A percentile compares a stretch with the other conserved stretches of the same genome.
Evolutionary conservation across 805 yeast species (phyloP).

Genomic region (Suhomyces tanzawaensis): DNA sequence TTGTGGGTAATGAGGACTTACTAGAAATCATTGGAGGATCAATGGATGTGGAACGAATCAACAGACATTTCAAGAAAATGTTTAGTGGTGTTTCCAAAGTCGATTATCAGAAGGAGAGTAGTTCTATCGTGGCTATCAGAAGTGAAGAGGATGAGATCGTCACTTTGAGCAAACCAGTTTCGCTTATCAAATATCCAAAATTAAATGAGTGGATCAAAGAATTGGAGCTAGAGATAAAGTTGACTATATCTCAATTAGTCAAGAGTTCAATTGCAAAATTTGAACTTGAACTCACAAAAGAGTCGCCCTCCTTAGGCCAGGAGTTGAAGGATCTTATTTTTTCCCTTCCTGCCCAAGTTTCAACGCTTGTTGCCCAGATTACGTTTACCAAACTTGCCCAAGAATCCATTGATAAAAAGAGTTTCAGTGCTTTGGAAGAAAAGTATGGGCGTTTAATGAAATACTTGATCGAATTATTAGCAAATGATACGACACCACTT

Average conservation of each 20-base stretch:
- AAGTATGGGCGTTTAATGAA: conserved; percentile 14
- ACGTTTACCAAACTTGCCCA: conserved; percentile 51
- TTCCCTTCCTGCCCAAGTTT: conserved; percentile 54
- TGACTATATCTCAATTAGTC: conserved; percentile 43
- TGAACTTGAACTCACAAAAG: conserved; percentile 2
- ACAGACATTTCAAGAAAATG: conserved; percentile 66
- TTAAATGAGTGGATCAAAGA: conserved; percentile 61
- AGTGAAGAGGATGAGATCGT: conserved; percentile 71
- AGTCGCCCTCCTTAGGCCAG: background rate
- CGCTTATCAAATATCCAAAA: conserved; percentile 37
- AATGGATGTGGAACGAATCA: conserved; percentile 43
- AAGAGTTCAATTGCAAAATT: conserved; percentile 24
- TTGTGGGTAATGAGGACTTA: conserved; percentile 87
- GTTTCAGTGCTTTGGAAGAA: conserved; percentile 3
- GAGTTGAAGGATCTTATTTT: conserved; percentile 31
- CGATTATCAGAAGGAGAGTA: conserved; percentile 27
- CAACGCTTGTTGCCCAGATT: conserved; percentile 54
- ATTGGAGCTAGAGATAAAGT: conserved; percentile 54
- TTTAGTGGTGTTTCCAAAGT: conserved; percentile 61
- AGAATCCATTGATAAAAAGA: conserved; percentile 11
- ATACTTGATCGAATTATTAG: conserved; percentile 25
- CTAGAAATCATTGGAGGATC: conserved; percentile 76
- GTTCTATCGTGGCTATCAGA: conserved; percentile 42
- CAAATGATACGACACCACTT: conserved; percentile 20
- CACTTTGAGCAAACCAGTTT: conserved; percentile 40